A percentile compares a stretch with the other conserved stretches of the same genome.
Evolutionary conservation across 495 filamentous ascomycete genomes (phyloP).

Genomic region (Aspergillus nanangensis): DNA sequence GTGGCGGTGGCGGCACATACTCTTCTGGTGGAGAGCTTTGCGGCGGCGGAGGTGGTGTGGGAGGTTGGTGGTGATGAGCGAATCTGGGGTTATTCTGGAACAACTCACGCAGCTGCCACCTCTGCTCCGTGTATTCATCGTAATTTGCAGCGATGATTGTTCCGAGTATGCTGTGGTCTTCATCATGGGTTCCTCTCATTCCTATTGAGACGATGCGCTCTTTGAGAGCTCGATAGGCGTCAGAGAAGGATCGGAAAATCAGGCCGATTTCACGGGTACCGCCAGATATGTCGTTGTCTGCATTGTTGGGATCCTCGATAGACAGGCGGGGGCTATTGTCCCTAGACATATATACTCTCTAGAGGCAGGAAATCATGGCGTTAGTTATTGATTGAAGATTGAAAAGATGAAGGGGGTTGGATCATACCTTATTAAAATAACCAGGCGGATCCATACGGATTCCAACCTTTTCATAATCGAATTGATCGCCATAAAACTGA

Average conservation of each 20-base stretch:
- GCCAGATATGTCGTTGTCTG: constrained; percentile 78
- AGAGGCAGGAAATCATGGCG: not conserved
- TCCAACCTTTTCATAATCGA: constrained; percentile 60
- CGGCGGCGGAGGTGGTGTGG: constrained; percentile 28
- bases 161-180: constrained; percentile 62
- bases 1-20: constrained; percentile 19
- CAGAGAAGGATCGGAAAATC: constrained; percentile 60
- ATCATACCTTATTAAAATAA: constrained; percentile 67
- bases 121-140: constrained; percentile 59
- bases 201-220: constrained; percentile 48
- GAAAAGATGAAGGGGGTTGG: not conserved
- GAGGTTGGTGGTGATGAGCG: constrained; percentile 23
- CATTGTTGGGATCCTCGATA: constrained; percentile 86
- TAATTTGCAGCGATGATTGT: constrained; percentile 70
- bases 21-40: constrained; percentile 14
- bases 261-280: constrained; percentile 61
- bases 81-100: constrained; percentile 40
- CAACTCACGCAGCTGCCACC: constrained; percentile 45
- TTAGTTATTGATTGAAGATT: not conserved
- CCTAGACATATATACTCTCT: constrained; percentile 19
- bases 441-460: constrained; percentile 71
- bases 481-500: constrained; percentile 77
- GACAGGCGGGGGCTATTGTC: constrained; percentile 50
- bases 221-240: constrained; percentile 55
- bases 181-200: constrained; percentile 16